Evolutionary conservation across 352 stramenopile species (phyloP).

Genomic region (Phytophthora melonis): DNA sequence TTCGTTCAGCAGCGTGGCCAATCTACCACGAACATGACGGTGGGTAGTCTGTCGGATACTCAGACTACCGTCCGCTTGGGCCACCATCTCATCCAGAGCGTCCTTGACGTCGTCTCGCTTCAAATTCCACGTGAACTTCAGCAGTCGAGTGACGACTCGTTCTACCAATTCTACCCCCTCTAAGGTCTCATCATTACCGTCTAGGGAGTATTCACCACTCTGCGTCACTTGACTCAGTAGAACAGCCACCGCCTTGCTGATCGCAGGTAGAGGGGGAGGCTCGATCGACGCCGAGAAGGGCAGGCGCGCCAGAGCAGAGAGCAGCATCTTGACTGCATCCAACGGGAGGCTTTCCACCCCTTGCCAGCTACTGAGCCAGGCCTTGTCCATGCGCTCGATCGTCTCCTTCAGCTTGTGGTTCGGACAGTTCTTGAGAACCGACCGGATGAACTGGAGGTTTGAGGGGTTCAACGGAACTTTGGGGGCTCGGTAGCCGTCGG

Average conservation of each 20-base stretch:
- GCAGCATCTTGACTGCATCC: constrained; percentile 48
- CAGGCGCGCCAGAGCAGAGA: constrained; percentile 58
- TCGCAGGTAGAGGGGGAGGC: constrained; percentile 46
- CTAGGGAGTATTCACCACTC: constrained; percentile 28
- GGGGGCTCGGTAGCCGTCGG: not conserved
- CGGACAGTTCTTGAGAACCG: constrained; percentile 48
- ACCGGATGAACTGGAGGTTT: constrained; percentile 57
- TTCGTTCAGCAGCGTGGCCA: constrained; percentile 61
- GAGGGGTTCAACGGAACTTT: constrained; percentile 35
- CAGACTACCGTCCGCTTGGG: constrained; percentile 50
- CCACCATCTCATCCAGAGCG: constrained; percentile 69
- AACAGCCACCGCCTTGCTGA: constrained; percentile 35
- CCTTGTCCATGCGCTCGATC: constrained; percentile 41
- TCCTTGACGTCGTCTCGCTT: constrained; percentile 62
- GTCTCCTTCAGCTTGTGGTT: constrained; percentile 50
- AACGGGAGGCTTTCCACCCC: constrained; percentile 41
- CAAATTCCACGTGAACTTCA: constrained; percentile 83
- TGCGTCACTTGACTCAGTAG: constrained; percentile 33
- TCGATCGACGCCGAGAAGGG: constrained; percentile 49
- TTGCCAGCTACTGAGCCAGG: constrained; percentile 66
- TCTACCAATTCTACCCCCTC: constrained; percentile 57
- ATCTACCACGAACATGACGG: constrained; percentile 49
- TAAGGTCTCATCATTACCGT: constrained; percentile 54
- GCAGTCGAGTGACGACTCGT: constrained; percentile 43
- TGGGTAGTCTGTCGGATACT: constrained; percentile 59